A percentile compares a stretch with the other conserved stretches of the same genome.
Evolutionary conservation across 192 early-diverging fungal species (phyloP).

Genomic region (Phycomyces nitens): DNA sequence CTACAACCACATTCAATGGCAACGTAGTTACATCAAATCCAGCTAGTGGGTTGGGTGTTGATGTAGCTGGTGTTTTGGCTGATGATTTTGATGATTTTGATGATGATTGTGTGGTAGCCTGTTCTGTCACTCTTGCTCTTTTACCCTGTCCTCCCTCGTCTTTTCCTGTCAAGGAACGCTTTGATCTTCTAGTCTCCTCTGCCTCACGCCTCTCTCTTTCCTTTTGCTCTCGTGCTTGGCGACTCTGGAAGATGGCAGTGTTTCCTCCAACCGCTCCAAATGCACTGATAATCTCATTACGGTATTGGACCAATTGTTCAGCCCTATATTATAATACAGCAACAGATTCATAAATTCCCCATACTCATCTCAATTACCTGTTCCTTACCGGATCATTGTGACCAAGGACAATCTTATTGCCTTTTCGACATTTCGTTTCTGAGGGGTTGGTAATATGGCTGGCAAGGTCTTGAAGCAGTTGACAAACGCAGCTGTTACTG

Average conservation of each 20-base stretch:
- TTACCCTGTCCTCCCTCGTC: conserved; percentile 6
- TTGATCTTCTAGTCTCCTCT: conserved; percentile 14
- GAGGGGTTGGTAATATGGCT: conserved; percentile 12
- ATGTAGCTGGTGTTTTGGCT: neutral
- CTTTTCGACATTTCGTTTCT: conserved; percentile 33
- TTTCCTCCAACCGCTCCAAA: conserved; percentile 33
- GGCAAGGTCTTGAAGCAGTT: conserved; percentile 23
- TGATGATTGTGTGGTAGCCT: neutral
- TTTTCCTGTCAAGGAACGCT: neutral
- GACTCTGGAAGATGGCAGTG: conserved; percentile 26
- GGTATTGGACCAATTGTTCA: conserved; percentile 17
- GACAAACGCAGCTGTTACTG: conserved; percentile 16
- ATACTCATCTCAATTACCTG: neutral
- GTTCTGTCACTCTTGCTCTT: conserved; percentile 9
- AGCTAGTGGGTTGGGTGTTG: conserved; percentile 6
- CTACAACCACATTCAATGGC: conserved; percentile 27
- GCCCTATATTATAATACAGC: conserved; percentile 7
- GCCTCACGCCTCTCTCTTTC: conserved; percentile 8
- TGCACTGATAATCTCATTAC: conserved; percentile 23
- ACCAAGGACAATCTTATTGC: conserved; percentile 29
- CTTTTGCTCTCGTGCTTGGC: conserved; percentile 9
- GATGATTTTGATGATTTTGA: too few relatives aligned
- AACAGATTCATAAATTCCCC: neutral
- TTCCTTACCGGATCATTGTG: conserved; percentile 35
- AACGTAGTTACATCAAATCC: conserved; percentile 24